Base-by-base conservation (phyloP, 1,139 yeast genomes). In the Nematodospora anomalae region DNA sequence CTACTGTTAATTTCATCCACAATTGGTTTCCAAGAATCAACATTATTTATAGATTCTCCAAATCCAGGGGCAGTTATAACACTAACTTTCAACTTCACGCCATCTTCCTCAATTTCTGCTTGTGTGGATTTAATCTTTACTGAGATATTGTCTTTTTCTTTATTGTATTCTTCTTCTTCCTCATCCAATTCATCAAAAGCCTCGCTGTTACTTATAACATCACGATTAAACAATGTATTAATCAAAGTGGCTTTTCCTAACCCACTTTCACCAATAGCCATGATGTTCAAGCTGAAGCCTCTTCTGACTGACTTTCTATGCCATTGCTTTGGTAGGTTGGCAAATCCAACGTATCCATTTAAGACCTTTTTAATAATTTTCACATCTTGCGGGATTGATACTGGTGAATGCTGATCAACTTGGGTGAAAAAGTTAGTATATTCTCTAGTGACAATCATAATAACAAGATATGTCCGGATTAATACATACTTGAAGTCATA, bases 311-410 rank as follows among this genome's bases (percentile, higher is more conserved):
- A 83, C 63, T 87, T 89, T 65, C 96, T 80, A 67, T 92, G 97
- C 97, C 97, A 92, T 71, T 94, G 99, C 61, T 90, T 92, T 42
- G 99, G 99, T 55, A 94, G 75, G 64, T 90, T 94, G 51, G 97
- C 96, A 65, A 94, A 92, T 3, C 99, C 99, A 42, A 94, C 98
- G 60, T 84, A 90, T 5, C 96, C 95, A 49, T 82, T 85, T 51
- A 90, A 78, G 56, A 87, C 87, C 51, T 95, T 82, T 53, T 84
- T 83, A 53, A 88, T 79, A 43, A 88, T 71, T 55, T 74, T 76
- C 37, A 74, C 63, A 31, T 74, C 79, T 40, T 57, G 67, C 29
- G 30, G 33, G 13, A 33, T 16, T 5, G 33, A 28, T 16, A 22
- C 33, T 13, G 38, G 30, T 20, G 33, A 21, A 16, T 24, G 34